These are phyloP conservation scores for Dendrothele bispora DNA, from an alignment of 768 basidiomycete species.

Conservation along the genomic window DNA sequence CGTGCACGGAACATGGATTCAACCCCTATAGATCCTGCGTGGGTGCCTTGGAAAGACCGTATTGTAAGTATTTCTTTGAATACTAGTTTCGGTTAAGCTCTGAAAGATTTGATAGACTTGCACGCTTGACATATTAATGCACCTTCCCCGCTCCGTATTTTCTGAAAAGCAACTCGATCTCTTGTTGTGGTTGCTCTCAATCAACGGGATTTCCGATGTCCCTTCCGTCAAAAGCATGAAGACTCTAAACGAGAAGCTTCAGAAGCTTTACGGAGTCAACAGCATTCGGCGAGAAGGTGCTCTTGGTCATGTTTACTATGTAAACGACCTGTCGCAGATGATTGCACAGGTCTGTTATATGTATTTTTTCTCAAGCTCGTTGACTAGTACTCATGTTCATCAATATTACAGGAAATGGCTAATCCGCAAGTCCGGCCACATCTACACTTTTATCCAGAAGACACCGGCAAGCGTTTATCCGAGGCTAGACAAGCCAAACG, in stretches of 20 bases:
- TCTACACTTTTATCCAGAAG: conserved; percentile 33
- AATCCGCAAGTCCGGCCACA: conserved; percentile 32
- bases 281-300: conserved; percentile 15
- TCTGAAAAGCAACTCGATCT: conserved; percentile 26
- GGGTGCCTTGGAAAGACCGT: conserved; percentile 8
- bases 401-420: conserved; percentile 29
- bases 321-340: conserved; percentile 18
- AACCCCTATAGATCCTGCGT: too few species aligned
- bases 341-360: conserved; percentile 25
- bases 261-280: conserved; percentile 12
- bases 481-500: conserved; percentile 22
- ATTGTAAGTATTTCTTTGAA: conserved; percentile 10
- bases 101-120: conserved; percentile 19
- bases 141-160: conserved; percentile 29
- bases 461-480: conserved; percentile 16
- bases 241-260: conserved; percentile 7
- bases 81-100: neutral
- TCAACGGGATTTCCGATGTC: conserved; percentile 20
- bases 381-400: neutral
- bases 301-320: conserved; percentile 16
- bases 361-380: too few species aligned
- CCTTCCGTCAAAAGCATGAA: conserved; percentile 16
- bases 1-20: too few species aligned
- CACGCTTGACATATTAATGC: conserved; percentile 28
- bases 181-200: conserved; percentile 24